These are phyloP conservation scores for Corymbia maculata DNA, from an alignment of 345 rosid species.

Conservation along the genomic window DNA sequence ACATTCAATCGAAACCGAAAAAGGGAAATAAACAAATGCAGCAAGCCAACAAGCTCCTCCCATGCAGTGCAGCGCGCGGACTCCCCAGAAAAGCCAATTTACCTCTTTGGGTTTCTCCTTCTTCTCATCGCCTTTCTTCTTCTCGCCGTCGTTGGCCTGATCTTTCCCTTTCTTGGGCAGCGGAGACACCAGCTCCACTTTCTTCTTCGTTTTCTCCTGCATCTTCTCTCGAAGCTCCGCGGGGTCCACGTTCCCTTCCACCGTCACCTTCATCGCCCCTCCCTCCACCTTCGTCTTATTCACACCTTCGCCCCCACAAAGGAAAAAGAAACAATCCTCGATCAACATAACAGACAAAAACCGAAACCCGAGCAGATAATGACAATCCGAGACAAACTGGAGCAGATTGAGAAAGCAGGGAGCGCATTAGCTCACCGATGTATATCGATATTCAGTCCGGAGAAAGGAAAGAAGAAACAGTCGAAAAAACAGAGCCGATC, in stretches of 20 bases:
- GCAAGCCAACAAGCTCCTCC: neutral
- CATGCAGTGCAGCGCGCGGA: neutral
- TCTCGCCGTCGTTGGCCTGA: neutral
- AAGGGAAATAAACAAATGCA: neutral
- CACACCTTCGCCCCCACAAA: constrained; percentile 15
- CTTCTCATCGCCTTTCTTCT: constrained; percentile 7
- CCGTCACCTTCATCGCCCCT: constrained; percentile 24
- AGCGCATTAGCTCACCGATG: neutral
- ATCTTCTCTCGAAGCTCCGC: constrained; percentile 16
- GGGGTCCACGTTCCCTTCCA: constrained; percentile 32
- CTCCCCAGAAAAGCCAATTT: neutral
- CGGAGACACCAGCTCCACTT: constrained; percentile 34
- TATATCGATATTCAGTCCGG: neutral
- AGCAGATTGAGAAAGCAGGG: neutral
- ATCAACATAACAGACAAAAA: neutral
- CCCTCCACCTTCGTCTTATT: constrained; percentile 22
- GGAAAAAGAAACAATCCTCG: neutral
- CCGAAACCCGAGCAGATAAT: neutral
- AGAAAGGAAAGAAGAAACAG: too few species aligned
- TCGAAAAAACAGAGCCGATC: neutral
- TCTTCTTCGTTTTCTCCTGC: constrained; percentile 25
- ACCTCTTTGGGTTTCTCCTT: constrained; percentile 16
- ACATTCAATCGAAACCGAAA: neutral
- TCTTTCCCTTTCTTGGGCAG: constrained; percentile 11
- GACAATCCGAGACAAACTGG: neutral